Evolutionary conservation across 2,329 filamentous ascomycete genomes (phyloP), one percentile per base, ranked within the genome.

Genomic region (Neocatenulostroma microsporum): DNA sequence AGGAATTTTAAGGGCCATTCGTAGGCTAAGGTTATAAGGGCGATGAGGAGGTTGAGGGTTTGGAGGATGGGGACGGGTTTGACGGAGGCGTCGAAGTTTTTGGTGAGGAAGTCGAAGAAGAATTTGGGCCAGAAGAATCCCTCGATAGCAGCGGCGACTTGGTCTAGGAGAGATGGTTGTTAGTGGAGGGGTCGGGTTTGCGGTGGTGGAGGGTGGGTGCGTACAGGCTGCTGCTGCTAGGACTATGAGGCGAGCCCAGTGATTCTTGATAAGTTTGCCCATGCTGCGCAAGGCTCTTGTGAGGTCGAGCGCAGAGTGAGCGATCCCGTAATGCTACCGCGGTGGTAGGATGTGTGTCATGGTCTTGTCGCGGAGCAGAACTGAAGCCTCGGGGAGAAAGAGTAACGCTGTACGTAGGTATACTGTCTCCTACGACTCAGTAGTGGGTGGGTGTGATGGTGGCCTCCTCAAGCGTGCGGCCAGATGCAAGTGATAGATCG

Each of bases 241-340:
- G 63, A 94, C 75, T 58, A 98, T 91, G 56, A 98, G 80, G 44
- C 91, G 82, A 51, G 87, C 91, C 86, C 86, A 94, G 71, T 98
- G 91, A 70, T 96, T 96, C 76, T 98, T 98, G 70, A 98, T 96
- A 60, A 98, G 80, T 67, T 82, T 91, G 64, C 91, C 91, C 91
- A 98, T 98, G 49, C 47, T 64, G 45, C 27, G 32, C 40, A 31
- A 34, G 34, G 8, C 21, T 28, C 23, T 39, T 26, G 25, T 13
- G 33, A 31, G 18, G 35, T 15, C 12, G 19, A 31, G 25, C 14
- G 15, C 5, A 13, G 10, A 28, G 37, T 5, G 18, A 23, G 23
- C 24, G 19, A 24, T 21, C 19, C 29, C 27, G 34, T 33, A 17
- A 30, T 25, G 40, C 31, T 42, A 42, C 36, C 40, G 36, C 19